These are phyloP conservation scores for Dictyostelium purpureum DNA, from an alignment of 78 protist genomes.

Conservation along the genomic window DNA sequence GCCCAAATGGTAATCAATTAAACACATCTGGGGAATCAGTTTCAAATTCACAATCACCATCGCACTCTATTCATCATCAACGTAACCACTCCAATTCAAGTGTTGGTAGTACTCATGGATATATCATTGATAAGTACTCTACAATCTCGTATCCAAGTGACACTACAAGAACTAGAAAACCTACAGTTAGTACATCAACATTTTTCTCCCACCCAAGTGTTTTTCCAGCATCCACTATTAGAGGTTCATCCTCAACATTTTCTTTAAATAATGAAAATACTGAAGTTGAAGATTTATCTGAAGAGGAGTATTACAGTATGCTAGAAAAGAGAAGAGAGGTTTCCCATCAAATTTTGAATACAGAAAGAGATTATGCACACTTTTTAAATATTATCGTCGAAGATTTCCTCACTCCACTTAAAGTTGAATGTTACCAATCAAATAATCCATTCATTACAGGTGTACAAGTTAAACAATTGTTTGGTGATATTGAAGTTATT, in stretches of 20 bases:
- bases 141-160: neutral
- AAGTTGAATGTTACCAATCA: constrained; percentile 27
- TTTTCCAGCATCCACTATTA: neutral
- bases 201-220: neutral
- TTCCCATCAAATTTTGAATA: constrained; percentile 3
- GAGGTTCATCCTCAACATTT: neutral
- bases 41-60: neutral
- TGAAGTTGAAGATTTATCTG: neutral
- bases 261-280: neutral
- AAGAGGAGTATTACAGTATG: constrained; percentile 11
- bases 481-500: constrained; percentile 63
- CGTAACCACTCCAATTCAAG: neutral
- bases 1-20: neutral
- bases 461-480: constrained; percentile 35
- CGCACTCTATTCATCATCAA: neutral
- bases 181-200: neutral
- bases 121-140: neutral
- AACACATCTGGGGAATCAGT: neutral
- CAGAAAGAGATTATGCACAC: constrained; percentile 51
- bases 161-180: neutral
- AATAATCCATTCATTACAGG: constrained; percentile 42
- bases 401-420: constrained; percentile 27
- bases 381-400: constrained; percentile 31
- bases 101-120: neutral
- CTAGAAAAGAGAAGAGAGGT: constrained; percentile 6